These are phyloP conservation scores for Heterobasidion annosum DNA, from an alignment of 1,284 basidiomycete genomes.

Conservation along the genomic window DNA sequence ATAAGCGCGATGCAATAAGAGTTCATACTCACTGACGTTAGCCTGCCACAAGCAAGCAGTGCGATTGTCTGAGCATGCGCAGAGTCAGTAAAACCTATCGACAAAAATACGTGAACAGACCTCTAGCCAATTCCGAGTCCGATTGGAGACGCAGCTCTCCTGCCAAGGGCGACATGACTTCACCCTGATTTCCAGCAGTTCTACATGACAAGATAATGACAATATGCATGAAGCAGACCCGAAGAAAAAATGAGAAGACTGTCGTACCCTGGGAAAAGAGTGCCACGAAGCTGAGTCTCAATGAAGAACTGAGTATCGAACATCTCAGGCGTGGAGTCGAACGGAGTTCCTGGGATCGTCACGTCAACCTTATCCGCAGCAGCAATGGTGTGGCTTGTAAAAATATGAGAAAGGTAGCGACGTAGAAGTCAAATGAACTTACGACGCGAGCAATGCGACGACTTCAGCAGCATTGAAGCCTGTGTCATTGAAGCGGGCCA, in stretches of 20 bases:
- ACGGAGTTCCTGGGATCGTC: conserved; percentile 5
- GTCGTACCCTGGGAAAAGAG: conserved; percentile 16
- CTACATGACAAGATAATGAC: not conserved
- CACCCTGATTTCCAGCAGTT: conserved; percentile 17
- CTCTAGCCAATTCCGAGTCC: conserved; percentile 14
- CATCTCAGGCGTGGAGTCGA: conserved; percentile 12
- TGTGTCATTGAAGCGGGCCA: conserved; percentile 15
- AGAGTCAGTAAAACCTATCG: not conserved
- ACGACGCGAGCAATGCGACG: conserved; percentile 15
- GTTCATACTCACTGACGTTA: not conserved
- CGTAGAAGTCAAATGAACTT: not conserved
- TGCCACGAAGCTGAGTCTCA: conserved; percentile 18
- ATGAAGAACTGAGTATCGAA: conserved; percentile 19
- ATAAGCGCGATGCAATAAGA: not conserved
- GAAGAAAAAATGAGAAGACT: not conserved
- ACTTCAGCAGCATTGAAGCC: conserved; percentile 19
- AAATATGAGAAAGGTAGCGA: conserved; percentile 7
- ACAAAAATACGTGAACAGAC: not conserved
- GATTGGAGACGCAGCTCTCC: conserved; percentile 27
- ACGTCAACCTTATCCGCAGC: conserved; percentile 18
- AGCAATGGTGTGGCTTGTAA: conserved; percentile 5
- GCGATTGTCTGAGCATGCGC: not conserved
- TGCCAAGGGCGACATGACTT: conserved; percentile 18
- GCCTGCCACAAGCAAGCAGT: conserved; percentile 1
- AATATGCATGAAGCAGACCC: not conserved